Evolutionary conservation across 805 yeast genomes (phyloP).

Genomic region (Saccharomycopsis sp.): DNA sequence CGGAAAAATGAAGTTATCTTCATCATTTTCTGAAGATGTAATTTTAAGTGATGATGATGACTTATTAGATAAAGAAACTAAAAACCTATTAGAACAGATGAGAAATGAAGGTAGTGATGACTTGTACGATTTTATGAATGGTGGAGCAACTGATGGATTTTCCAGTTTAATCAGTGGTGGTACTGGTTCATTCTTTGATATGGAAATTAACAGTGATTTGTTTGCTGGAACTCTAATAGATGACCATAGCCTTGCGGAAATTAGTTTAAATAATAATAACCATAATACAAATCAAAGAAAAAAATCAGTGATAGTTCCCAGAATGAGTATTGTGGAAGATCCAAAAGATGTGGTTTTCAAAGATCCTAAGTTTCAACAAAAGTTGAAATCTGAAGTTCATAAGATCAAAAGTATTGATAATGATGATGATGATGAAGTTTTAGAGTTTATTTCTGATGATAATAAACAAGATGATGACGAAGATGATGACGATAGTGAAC

Average conservation of each 20-base stretch:
- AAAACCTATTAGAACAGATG: slow-evolving; percentile 14
- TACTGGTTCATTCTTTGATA: too few species aligned
- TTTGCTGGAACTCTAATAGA: neutral
- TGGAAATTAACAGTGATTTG: neutral
- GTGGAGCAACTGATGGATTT: slow-evolving; percentile 4
- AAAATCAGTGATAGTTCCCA: slow-evolving; percentile 2
- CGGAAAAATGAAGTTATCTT: too few species aligned
- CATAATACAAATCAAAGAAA: neutral
- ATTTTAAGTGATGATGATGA: slow-evolving; percentile 21
- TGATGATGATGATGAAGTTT: slow-evolving; percentile 21
- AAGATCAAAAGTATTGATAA: neutral
- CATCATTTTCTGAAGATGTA: neutral
- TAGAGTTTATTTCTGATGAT: slow-evolving; percentile 27
- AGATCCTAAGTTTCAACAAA: slow-evolving; percentile 5
- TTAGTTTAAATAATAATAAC: neutral
- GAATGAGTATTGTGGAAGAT: slow-evolving; percentile 15
- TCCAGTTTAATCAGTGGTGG: too few species aligned
- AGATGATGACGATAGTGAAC: slow-evolving; percentile 22
- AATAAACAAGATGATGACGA: slow-evolving; percentile 23
- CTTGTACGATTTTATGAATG: slow-evolving; percentile 5
- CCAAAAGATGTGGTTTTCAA: slow-evolving; percentile 14
- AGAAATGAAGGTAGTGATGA: slow-evolving; percentile 6
- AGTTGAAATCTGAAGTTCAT: neutral
- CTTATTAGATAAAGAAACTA: slow-evolving; percentile 15
- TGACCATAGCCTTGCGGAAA: neutral